Evolutionary conservation across 139 green algal species (phyloP).

Genomic region (Klebsormidium nitens): DNA sequence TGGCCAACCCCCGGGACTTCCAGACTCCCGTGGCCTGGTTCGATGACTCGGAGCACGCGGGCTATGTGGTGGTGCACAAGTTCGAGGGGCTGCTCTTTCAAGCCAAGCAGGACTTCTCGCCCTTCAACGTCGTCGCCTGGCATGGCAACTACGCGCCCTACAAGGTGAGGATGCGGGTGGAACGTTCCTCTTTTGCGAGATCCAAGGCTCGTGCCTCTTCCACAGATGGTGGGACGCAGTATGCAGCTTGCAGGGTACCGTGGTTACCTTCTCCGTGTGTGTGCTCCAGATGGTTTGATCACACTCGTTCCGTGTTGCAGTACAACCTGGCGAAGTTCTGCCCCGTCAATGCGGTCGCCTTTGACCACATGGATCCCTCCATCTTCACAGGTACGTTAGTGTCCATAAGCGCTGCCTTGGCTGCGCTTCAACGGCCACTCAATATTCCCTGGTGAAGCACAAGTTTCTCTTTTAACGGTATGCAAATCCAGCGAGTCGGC

Average conservation of each 20-base stretch:
- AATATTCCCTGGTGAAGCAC: no score
- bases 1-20: slow-evolving; percentile 86
- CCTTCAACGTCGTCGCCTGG: slow-evolving; percentile 94
- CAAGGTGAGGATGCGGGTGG: slow-evolving; percentile 17
- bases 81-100: slow-evolving; percentile 79
- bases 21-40: slow-evolving; percentile 72
- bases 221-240: no score
- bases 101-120: slow-evolving; percentile 70
- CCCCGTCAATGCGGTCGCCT: slow-evolving; percentile 68
- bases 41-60: slow-evolving; percentile 56
- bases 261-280: neutral
- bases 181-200: no score
- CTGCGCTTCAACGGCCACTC: no score
- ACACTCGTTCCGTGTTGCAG: slow-evolving; percentile 57
- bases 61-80: slow-evolving; percentile 76
- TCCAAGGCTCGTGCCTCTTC: no score
- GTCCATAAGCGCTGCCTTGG: no score
- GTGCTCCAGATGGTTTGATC: neutral
- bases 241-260: no score
- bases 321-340: slow-evolving; percentile 58
- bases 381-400: slow-evolving; percentile 88
- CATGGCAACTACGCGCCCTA: slow-evolving; percentile 53
- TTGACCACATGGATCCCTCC: slow-evolving; percentile 82
- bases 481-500: no score
- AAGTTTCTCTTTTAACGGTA: no score